Evolutionary conservation across 2,329 filamentous ascomycete genomes (phyloP).

Genomic region (Parascedosporium putredinis): DNA sequence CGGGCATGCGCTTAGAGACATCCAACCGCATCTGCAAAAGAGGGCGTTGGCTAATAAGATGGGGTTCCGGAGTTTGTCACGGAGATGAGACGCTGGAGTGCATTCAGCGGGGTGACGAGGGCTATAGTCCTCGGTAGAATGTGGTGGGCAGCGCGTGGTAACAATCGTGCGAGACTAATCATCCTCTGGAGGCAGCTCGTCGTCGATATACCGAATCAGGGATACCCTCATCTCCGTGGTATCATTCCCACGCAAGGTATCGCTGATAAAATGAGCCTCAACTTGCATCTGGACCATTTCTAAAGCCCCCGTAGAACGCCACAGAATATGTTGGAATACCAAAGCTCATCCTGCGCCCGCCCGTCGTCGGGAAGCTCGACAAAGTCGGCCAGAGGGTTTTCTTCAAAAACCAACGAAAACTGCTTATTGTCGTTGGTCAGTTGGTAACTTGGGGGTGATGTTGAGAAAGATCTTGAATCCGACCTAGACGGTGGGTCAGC

Average conservation of each 20-base stretch:
- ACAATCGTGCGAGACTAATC: conserved; percentile 64
- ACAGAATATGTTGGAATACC: conserved; percentile 97
- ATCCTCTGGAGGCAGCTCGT: conserved; percentile 93
- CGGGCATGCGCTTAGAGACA: no score
- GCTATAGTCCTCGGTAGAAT: no score
- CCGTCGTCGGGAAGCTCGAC: conserved; percentile 96
- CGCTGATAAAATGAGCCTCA: conserved; percentile 91
- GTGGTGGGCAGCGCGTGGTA: no score
- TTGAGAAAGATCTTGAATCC: conserved; percentile 99
- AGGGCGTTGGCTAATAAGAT: no score
- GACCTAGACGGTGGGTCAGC: no score
- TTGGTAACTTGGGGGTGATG: conserved; percentile 89
- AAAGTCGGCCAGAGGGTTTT: conserved; percentile 94
- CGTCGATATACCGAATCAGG: conserved; percentile 87
- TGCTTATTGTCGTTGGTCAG: conserved; percentile 93
- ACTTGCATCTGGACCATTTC: conserved; percentile 99
- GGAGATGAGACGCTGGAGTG: no score
- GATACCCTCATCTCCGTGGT: conserved; percentile 95
- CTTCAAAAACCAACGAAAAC: conserved; percentile 92
- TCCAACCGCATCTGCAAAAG: no score
- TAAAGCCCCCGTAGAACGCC: conserved; percentile 82
- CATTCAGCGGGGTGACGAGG: no score
- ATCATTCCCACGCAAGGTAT: conserved; percentile 85
- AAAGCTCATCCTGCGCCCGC: conserved; percentile 87
- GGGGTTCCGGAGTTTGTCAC: no score